Evolutionary conservation across 345 rosid species (phyloP).

Genomic region (Bruguiera sexangula): DNA sequence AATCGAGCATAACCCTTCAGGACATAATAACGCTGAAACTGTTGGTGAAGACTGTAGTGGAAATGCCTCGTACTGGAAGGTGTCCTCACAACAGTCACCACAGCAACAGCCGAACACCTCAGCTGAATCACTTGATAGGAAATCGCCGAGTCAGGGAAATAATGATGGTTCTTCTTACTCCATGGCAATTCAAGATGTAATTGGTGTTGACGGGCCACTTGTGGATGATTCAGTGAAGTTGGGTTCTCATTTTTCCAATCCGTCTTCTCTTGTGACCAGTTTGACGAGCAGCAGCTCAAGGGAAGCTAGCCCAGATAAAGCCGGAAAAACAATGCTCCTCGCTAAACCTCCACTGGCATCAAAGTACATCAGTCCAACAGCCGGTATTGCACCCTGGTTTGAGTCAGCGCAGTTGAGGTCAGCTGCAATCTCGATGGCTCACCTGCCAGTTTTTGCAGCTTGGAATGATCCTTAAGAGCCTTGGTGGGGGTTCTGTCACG

Average conservation of each 20-base stretch:
- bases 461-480: slow-evolving; percentile 53
- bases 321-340: slow-evolving; percentile 34
- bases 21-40: slow-evolving; percentile 15
- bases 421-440: slow-evolving; percentile 46
- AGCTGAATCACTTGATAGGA: slow-evolving; percentile 33
- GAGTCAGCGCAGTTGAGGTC: slow-evolving; percentile 50
- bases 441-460: slow-evolving; percentile 67
- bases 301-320: slow-evolving; percentile 61
- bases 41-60: slow-evolving; percentile 17
- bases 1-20: slow-evolving; percentile 16
- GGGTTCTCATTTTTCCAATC: slow-evolving; percentile 42
- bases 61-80: slow-evolving; percentile 44
- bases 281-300: slow-evolving; percentile 49
- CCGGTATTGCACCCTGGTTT: slow-evolving; percentile 42
- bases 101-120: slow-evolving; percentile 28
- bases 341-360: slow-evolving; percentile 58
- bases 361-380: slow-evolving; percentile 39
- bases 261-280: slow-evolving; percentile 61
- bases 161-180: slow-evolving; percentile 33
- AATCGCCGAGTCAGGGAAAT: slow-evolving; percentile 19
- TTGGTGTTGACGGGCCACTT: slow-evolving; percentile 40
- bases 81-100: slow-evolving; percentile 32
- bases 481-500: too few relatives aligned
- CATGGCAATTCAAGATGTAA: slow-evolving; percentile 38
- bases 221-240: slow-evolving; percentile 33